Percentiles rank a stretch among this genome's conserved stretches.
These are phyloP conservation scores for Neospermospora avenae DNA, from an alignment of 2,329 filamentous ascomycete genomes.

Conservation along the genomic window DNA sequence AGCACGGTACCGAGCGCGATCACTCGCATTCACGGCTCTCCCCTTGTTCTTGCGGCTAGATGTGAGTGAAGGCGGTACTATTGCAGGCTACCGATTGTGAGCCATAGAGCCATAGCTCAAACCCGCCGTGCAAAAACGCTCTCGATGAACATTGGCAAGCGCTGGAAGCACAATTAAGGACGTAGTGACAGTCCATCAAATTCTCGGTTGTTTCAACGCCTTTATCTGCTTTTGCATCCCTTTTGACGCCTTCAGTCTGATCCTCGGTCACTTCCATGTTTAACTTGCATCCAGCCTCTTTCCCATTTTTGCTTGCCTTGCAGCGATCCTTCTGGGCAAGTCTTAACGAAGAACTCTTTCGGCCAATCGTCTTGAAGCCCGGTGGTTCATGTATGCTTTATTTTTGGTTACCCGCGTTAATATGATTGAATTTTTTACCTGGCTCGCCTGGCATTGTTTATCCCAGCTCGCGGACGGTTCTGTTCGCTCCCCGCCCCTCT, in stretches of 20 bases:
- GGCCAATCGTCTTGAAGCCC: not conserved
- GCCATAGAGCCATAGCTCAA: not conserved
- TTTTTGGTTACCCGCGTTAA: not conserved
- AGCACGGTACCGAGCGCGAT: not conserved
- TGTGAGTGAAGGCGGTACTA: not conserved
- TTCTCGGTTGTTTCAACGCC: not conserved
- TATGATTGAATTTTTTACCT: not conserved
- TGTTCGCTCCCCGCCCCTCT: not conserved
- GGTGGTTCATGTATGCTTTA: not conserved
- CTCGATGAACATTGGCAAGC: not conserved
- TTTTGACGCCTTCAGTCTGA: not conserved
- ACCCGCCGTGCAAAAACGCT: no score
- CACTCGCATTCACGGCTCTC: not conserved
- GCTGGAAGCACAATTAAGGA: not conserved
- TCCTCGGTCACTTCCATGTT: not conserved
- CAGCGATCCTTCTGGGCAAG: not conserved
- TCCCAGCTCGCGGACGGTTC: not conserved
- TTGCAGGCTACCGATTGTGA: not conserved
- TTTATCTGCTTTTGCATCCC: not conserved
- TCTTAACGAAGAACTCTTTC: not conserved
- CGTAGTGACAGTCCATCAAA: not conserved
- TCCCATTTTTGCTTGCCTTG: not conserved
- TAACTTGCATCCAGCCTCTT: not conserved
- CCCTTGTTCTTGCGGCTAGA: not conserved
- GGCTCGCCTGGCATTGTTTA: not conserved